Conservation (phyloP, 2,329 filamentous ascomycete genomes). For the Trichoderma citrinoviride region DNA sequence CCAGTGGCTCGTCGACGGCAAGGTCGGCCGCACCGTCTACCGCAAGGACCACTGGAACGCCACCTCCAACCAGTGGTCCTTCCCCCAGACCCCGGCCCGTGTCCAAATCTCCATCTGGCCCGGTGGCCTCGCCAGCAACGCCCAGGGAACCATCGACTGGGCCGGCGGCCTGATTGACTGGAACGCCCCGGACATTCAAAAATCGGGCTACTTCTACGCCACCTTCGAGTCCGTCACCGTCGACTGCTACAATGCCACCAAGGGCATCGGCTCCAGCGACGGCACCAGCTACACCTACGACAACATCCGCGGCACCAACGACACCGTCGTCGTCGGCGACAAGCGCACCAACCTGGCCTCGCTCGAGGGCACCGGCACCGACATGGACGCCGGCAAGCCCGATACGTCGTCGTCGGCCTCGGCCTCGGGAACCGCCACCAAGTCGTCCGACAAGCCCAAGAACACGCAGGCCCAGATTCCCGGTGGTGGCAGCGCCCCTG, state of each 20-base stretch:
- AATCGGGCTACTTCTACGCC: slow-evolving; percentile 85
- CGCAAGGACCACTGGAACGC: slow-evolving; percentile 81
- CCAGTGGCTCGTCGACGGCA: slow-evolving; percentile 83
- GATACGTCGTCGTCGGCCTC: slow-evolving; percentile 8
- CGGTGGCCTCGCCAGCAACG: slow-evolving; percentile 76
- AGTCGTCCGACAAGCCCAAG: slow-evolving; percentile 25
- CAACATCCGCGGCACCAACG: slow-evolving; percentile 63
- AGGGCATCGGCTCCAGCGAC: slow-evolving; percentile 63
- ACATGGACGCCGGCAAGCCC: slow-evolving; percentile 55
- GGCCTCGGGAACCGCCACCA: slow-evolving; percentile 14
- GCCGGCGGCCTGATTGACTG: slow-evolving; percentile 89
- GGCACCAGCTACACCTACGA: slow-evolving; percentile 76
- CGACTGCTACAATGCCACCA: slow-evolving; percentile 72
- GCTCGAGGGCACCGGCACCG: slow-evolving; percentile 74
- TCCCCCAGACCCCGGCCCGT: slow-evolving; percentile 85
- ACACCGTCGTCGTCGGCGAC: slow-evolving; percentile 72
- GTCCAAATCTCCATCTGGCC: slow-evolving; percentile 97
- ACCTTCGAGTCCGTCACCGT: slow-evolving; percentile 74
- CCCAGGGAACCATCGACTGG: slow-evolving; percentile 83
- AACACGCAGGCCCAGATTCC: slow-evolving; percentile 32
- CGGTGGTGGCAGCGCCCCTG: slow-evolving; percentile 30
- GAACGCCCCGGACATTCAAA: slow-evolving; percentile 72
- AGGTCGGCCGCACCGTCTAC: slow-evolving; percentile 70
- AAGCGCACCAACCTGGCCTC: slow-evolving; percentile 74
- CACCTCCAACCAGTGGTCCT: slow-evolving; percentile 77